These are phyloP conservation scores for Aureobasidium leucospermi DNA, from an alignment of 2,329 filamentous ascomycete genomes.

Conservation along the genomic window DNA sequence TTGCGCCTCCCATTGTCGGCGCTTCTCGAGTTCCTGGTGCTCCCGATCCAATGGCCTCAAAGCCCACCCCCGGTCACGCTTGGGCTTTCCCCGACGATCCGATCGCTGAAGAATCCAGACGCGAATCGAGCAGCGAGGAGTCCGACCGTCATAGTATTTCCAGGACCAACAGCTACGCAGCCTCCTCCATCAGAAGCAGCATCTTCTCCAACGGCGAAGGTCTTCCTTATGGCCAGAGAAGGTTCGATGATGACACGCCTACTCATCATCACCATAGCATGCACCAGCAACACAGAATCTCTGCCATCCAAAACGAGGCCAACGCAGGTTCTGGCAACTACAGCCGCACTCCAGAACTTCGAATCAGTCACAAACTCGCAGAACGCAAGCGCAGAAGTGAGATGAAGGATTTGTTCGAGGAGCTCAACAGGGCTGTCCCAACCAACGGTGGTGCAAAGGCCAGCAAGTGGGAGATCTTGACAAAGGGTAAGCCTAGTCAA, in stretches of 20 bases:
- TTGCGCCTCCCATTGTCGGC: constrained; percentile 70
- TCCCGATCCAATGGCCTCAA: constrained; percentile 58
- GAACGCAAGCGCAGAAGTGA: constrained; percentile 77
- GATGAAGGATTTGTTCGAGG: constrained; percentile 83
- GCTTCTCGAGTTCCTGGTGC: constrained; percentile 56
- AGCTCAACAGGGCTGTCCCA: constrained; percentile 68
- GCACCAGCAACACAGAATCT: constrained; percentile 61
- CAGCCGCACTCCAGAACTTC: constrained; percentile 72
- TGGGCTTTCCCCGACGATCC: constrained; percentile 68
- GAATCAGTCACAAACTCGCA: constrained; percentile 77
- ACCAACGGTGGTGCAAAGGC: constrained; percentile 77
- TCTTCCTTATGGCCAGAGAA: constrained; percentile 62
- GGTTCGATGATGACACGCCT: constrained; percentile 55
- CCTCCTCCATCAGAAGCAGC: constrained; percentile 71
- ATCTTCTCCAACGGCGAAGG: constrained; percentile 70
- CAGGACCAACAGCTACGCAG: constrained; percentile 66
- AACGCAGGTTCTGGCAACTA: constrained; percentile 62
- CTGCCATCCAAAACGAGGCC: constrained; percentile 54
- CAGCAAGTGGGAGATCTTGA: constrained; percentile 83
- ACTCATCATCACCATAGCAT: constrained; percentile 63
- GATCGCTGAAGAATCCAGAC: constrained; percentile 42
- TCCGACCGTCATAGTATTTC: constrained; percentile 48
- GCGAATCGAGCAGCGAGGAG: constrained; percentile 42
- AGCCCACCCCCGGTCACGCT: constrained; percentile 73
- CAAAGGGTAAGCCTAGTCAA: constrained; percentile 57